Evolutionary conservation across 305 asterid species (phyloP), one percentile per base, ranked within the genome.

Genomic region (Vinca major): DNA sequence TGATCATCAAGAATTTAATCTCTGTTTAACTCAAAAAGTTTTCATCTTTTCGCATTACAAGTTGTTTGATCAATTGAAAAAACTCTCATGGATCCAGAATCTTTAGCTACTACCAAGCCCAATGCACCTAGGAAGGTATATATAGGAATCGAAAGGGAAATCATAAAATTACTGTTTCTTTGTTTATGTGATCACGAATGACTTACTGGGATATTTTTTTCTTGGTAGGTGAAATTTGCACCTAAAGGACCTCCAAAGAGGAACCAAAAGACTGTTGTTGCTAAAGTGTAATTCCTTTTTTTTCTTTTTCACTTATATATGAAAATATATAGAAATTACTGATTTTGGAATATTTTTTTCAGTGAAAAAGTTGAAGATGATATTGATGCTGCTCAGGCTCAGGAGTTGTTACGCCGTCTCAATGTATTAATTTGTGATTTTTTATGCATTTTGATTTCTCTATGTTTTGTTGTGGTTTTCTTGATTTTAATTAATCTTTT

Each of bases 211-310:
- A 26, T n/a, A 26, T n/a, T 4, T 37, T 67, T 26, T 49, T 26
- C 1, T 26, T 0, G 33, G 56, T 63, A 92, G 95, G 82, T 89
- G 78, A 88, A 68, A 73, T 92, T 83, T 77, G 85, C 85, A 50
- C 97, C 97, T 7, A 90, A 90, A 80, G 88, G 82, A 73, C 95
- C 97, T 68, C 89, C 84, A 44, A 86, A 88, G 75, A 84, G 81
- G 78, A 89, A 78, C 9, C 71, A 58, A 40, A 88, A 84, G 71
- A 72, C 75, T 49, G 79, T 77, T 65, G 72, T 81, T 54, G 80
- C 86, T 57, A 92, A 90, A 83, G 81, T 45, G 96, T 92, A 88
- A 82, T 4, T 71, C 41, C 33, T 79, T 74, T 74, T 45, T 26
- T 26, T 20, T 8, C 17, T 21, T 13, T 10, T 47, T 7, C 10